These are phyloP conservation scores for Lizonia empirigonia DNA, from an alignment of 2,329 filamentous ascomycete genomes.

Conservation along the genomic window DNA sequence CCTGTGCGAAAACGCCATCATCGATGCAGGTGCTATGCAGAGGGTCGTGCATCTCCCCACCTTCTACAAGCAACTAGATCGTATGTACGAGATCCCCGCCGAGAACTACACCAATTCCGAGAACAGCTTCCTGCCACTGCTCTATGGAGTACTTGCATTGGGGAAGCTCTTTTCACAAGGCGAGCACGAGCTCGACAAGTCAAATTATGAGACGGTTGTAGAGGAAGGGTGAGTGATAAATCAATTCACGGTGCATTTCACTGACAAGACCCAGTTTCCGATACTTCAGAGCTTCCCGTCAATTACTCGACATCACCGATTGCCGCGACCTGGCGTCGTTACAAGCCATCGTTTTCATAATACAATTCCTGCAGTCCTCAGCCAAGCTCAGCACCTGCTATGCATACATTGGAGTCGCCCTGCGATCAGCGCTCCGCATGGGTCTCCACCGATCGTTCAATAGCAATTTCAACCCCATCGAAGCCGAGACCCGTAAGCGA, in stretches of 20 bases:
- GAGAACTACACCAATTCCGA: constrained; percentile 55
- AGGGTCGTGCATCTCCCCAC: constrained; percentile 80
- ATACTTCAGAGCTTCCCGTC: constrained; percentile 56
- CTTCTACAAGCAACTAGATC: constrained; percentile 78
- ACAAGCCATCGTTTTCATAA: constrained; percentile 60
- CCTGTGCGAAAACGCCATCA: constrained; percentile 64
- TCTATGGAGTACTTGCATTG: constrained; percentile 56
- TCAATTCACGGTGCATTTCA: not conserved
- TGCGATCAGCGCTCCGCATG: constrained; percentile 58
- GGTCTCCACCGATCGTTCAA: constrained; percentile 57
- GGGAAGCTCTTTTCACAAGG: constrained; percentile 55
- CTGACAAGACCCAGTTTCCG: constrained; percentile 49
- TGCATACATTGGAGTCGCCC: constrained; percentile 58
- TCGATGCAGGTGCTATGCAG: constrained; percentile 67
- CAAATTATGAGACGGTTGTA: constrained; percentile 54
- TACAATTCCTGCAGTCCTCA: constrained; percentile 59
- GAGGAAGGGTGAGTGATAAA: constrained; percentile 51
- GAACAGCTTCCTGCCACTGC: constrained; percentile 54
- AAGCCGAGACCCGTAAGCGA: constrained; percentile 57
- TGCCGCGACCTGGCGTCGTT: constrained; percentile 57
- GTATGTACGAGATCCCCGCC: constrained; percentile 71
- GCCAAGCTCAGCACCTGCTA: constrained; percentile 60
- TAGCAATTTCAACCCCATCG: constrained; percentile 55
- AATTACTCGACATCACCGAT: constrained; percentile 59
- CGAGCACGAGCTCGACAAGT: constrained; percentile 43